These are phyloP conservation scores for Starmera caribaea DNA, from an alignment of 805 yeast species.

Conservation along the genomic window DNA sequence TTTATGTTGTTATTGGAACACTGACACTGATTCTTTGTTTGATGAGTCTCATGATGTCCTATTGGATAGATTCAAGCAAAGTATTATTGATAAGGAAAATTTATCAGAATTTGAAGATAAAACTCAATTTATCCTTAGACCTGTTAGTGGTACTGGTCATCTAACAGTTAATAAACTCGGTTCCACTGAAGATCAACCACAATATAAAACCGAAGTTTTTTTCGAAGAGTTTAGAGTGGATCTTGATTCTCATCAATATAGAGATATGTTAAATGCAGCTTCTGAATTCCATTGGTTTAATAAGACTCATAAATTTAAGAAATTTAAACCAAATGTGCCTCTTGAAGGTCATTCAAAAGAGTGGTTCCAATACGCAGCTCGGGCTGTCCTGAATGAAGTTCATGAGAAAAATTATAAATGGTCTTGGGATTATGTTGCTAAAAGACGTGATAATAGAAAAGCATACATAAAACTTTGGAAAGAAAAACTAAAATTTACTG, in stretches of 20 bases:
- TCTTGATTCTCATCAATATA: conserved; percentile 76
- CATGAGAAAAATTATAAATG: conserved; percentile 73
- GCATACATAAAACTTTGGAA: conserved; percentile 64
- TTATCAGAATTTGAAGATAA: conserved; percentile 20
- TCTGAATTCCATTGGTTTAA: conserved; percentile 73
- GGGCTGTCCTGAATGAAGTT: conserved; percentile 67
- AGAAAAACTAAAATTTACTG: conserved; percentile 32
- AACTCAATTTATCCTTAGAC: conserved; percentile 58
- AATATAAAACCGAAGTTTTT: conserved; percentile 60
- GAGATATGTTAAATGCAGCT: conserved; percentile 70
- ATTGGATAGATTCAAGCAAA: conserved; percentile 35
- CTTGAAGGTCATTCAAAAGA: conserved; percentile 53
- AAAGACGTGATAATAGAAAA: conserved; percentile 63
- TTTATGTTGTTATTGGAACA: conserved; percentile 77
- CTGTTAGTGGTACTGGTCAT: conserved; percentile 84
- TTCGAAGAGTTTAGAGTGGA: conserved; percentile 88
- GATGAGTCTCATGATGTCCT: conserved; percentile 39
- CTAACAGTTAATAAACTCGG: conserved; percentile 73
- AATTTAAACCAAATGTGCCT: conserved; percentile 49
- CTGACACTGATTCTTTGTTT: conserved; percentile 43
- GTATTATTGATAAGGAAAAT: conserved; percentile 27
- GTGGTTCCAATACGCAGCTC: conserved; percentile 79
- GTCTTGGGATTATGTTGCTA: conserved; percentile 79
- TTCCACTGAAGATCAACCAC: conserved; percentile 58
- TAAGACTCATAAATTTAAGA: conserved; percentile 67